A percentile compares a stretch with the other conserved stretches of the same genome.
phyloP scores from a whole-genome alignment of 305 asterid species.

The Fraxinus xanthoxyloides region DNA sequence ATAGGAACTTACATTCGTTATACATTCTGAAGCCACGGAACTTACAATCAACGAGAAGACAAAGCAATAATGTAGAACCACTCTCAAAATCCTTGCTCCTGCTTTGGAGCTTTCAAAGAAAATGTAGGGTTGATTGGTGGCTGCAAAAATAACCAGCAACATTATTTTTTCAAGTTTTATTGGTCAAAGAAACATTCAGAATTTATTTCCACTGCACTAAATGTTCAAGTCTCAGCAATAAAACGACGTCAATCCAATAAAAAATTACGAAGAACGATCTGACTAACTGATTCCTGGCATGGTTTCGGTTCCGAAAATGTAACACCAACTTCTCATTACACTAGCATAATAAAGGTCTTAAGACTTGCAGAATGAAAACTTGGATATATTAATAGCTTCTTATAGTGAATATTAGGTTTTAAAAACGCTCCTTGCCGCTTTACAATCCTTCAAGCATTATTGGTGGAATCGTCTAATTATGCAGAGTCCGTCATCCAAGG shows the following conservation, averaged over 20 bases:
- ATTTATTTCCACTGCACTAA: background rate
- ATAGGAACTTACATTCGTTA: background rate
- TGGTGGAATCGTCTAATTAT: background rate
- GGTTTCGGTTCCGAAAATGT: background rate
- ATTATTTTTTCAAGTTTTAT: background rate
- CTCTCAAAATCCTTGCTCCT: conserved; percentile 10
- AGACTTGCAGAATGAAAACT: background rate
- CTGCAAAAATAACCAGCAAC: conserved; percentile 12
- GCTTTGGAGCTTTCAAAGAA: conserved; percentile 8
- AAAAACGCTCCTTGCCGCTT: background rate
- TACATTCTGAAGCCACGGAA: background rate
- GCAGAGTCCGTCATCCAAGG: background rate
- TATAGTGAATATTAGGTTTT: background rate
- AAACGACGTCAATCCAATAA: background rate
- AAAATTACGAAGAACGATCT: background rate
- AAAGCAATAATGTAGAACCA: background rate
- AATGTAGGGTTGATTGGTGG: conserved; percentile 1
- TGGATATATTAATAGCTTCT: background rate
- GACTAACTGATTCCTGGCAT: background rate
- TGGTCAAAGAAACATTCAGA: background rate
- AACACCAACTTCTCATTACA: background rate
- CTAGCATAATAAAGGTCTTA: background rate
- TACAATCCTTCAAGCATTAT: background rate
- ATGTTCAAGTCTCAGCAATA: background rate
- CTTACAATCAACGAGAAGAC: background rate